phyloP scores from a whole-genome alignment of 768 basidiomycete genomes.

The Neoboletus magnificus region DNA sequence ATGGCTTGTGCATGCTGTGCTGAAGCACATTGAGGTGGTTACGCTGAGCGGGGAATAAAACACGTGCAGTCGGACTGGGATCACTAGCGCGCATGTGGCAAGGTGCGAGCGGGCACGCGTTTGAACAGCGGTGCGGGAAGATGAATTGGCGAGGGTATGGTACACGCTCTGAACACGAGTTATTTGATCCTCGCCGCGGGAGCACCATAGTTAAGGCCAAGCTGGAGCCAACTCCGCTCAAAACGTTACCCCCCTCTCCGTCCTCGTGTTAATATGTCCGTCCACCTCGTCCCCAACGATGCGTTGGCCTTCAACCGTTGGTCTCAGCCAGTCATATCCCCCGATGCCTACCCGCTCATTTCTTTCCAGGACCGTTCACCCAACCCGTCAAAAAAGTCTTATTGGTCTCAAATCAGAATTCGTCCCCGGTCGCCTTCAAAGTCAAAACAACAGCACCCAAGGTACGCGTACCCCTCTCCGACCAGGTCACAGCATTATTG shows the following conservation, averaged over 20 bases:
- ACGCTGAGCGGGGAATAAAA: not conserved
- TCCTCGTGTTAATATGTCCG: constrained; percentile 67
- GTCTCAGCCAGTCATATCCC: constrained; percentile 37
- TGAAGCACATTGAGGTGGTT: constrained; percentile 15
- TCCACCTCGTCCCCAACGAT: constrained; percentile 69
- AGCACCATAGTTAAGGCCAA: constrained; percentile 31
- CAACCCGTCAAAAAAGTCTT: constrained; percentile 84
- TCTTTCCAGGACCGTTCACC: constrained; percentile 84
- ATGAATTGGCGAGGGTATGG: not conserved
- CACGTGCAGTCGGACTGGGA: not conserved
- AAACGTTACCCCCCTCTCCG: constrained; percentile 24
- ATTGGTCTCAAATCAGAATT: constrained; percentile 82
- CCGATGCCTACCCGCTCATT: constrained; percentile 5
- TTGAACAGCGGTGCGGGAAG: not conserved
- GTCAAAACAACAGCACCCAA: constrained; percentile 99
- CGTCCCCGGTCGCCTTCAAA: constrained; percentile 95
- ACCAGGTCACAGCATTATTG: constrained; percentile 4
- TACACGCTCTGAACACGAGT: constrained; percentile 34
- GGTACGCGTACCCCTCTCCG: constrained; percentile 41
- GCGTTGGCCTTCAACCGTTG: constrained; percentile 81
- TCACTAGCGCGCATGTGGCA: constrained; percentile 4
- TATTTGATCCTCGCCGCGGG: constrained; percentile 29
- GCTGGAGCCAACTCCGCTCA: constrained; percentile 32
- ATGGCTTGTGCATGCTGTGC: constrained; percentile 30
- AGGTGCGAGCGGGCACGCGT: constrained; percentile 12